Evolutionary conservation across 129 eudicot genomes (phyloP), one percentile per base, ranked within the genome.

Genomic region (Flaveria linearis): DNA sequence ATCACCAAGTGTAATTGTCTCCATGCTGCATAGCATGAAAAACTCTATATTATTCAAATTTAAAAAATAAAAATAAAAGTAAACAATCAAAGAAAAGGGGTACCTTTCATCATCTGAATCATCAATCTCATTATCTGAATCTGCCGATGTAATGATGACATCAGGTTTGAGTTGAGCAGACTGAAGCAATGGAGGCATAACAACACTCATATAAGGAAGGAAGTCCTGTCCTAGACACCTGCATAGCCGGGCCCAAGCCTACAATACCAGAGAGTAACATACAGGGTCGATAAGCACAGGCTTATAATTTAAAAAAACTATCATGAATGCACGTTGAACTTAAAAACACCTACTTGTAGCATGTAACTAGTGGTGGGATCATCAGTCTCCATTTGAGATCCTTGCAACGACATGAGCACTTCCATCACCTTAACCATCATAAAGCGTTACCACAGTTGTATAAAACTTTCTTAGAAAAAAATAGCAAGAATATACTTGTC

Each of bases 181-280:
- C 69, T 83, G 99, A 82, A 95, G 92, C 88, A 95, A 75, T 51
- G 97, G 97, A 70, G 97, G 99, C 99, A 95, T 95, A 68, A 95
- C 97, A 61, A 95, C 94, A 41, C 91, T 89, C 99, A 95, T 95
- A 71, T 95, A 95, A 39, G 99, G 99, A 55, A 95, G 93, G 82
- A 95, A 95, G 84, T 95, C 99, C 81, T 95, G 99, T 62, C 99
- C 99, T 80, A 95, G 81, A 79, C 99, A 95, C 90, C 91, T 95
- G 99, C 99, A 95, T 75, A 95, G 97, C 83, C 99, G 77, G 45
- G 99, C 99, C 99, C 99, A 95, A 20, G 99, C 99, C 99, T 95
- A 78, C n/a, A 22, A 63, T 63, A 62, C 20, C 43, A 62, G 4
- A 28, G 13, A 33, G 67, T 41, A 61, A 57, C 61, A 9, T 23